These are phyloP conservation scores for Clarireedia paspali DNA, from an alignment of 2,329 filamentous ascomycete genomes.

Conservation along the genomic window DNA sequence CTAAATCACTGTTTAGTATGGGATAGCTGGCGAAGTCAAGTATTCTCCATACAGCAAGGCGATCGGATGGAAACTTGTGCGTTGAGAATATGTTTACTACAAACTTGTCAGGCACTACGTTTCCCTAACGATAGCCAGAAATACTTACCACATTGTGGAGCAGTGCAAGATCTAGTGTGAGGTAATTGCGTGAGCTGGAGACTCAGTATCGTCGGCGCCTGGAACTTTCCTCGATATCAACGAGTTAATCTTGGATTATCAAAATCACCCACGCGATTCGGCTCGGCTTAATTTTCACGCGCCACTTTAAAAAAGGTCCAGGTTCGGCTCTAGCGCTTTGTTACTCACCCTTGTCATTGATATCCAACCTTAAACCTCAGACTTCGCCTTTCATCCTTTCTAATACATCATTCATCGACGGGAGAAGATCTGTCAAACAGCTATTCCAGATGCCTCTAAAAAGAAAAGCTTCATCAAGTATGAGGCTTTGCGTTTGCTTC, in stretches of 20 bases:
- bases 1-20: slow-evolving; percentile 35
- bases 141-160: slow-evolving; percentile 25
- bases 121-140: background rate
- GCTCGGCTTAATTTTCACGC: no score
- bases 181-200: background rate
- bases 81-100: slow-evolving; percentile 95
- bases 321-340: background rate
- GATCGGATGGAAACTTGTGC: slow-evolving; percentile 94
- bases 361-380: background rate
- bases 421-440: slow-evolving; percentile 15
- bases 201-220: background rate
- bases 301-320: no score
- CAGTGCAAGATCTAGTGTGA: background rate
- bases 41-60: slow-evolving; percentile 68
- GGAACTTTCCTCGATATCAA: background rate
- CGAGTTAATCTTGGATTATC: background rate
- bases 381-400: slow-evolving; percentile 4
- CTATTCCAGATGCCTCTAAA: slow-evolving; percentile 55
- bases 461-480: slow-evolving; percentile 56
- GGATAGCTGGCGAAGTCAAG: background rate
- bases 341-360: slow-evolving; percentile 10
- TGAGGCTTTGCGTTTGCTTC: slow-evolving; percentile 26
- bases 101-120: slow-evolving; percentile 10
- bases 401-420: slow-evolving; percentile 8
- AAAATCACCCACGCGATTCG: background rate